A percentile compares a stretch with the other conserved stretches of the same genome.
Conservation (phyloP, 208 protist species). For the Leishmania mexicana region DNA sequence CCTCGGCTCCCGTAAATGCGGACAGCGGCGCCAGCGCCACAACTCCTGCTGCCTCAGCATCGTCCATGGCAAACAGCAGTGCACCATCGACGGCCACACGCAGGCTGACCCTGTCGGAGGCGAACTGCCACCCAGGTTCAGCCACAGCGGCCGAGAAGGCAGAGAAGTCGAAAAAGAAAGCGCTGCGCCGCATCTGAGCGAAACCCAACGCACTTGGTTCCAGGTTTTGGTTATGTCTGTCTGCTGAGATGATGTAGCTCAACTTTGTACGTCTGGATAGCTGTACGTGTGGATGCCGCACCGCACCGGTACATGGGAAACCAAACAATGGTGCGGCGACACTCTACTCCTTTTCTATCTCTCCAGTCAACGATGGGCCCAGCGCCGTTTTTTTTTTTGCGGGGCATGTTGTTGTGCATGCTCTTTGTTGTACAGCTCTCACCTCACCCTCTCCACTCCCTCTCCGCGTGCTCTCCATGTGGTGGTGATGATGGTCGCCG, state of each 20-base stretch:
- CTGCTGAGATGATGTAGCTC: neutral
- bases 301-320: neutral
- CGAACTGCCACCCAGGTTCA: conserved; percentile 15
- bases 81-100: neutral
- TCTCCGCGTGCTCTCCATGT: neutral
- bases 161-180: conserved; percentile 36
- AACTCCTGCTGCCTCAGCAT: neutral
- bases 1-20: neutral
- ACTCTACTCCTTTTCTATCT: neutral
- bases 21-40: neutral
- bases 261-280: neutral
- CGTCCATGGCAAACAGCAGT: neutral
- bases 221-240: neutral
- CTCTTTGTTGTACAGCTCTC: neutral
- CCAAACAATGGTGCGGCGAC: neutral
- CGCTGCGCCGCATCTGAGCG: conserved; percentile 24
- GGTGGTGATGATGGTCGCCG: neutral
- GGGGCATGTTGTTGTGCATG: neutral
- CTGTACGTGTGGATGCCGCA: neutral
- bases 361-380: neutral
- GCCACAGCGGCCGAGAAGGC: conserved; percentile 15
- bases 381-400: neutral
- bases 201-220: neutral
- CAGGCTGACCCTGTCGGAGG: conserved; percentile 19
- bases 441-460: neutral